These are phyloP conservation scores for Podila clonocystis DNA, from an alignment of 192 early-diverging fungal genomes.

Conservation along the genomic window DNA sequence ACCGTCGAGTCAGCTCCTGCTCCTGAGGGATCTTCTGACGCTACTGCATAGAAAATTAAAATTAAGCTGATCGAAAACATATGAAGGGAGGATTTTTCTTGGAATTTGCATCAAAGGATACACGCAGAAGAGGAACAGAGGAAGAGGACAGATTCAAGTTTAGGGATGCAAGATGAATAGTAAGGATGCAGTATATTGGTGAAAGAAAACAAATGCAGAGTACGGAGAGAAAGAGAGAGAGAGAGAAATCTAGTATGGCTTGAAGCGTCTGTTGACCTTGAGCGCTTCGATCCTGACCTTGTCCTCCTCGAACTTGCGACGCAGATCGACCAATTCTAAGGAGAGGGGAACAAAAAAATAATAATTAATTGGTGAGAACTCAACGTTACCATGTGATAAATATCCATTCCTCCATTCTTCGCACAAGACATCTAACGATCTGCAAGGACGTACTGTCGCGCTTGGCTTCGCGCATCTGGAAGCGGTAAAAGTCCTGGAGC, in stretches of 20 bases:
- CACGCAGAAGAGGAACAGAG: not conserved
- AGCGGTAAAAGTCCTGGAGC: slow-evolving; percentile 88
- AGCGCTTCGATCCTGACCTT: slow-evolving; percentile 80
- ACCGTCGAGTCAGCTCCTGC: slow-evolving; percentile 2
- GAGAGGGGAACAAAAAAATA: not conserved
- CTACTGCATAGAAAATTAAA: slow-evolving; percentile 8
- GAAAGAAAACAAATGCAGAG: not conserved
- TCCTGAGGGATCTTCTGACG: slow-evolving; percentile 10
- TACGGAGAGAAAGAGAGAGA: not conserved
- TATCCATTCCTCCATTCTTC: no score
- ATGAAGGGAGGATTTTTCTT: no score
- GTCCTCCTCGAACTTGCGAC: not conserved
- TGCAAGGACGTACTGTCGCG: slow-evolving; percentile 73
- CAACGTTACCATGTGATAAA: not conserved
- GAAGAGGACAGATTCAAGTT: not conserved
- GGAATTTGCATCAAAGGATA: no score
- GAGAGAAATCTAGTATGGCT: slow-evolving; percentile 75
- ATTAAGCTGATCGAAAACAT: not conserved
- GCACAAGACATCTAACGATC: no score
- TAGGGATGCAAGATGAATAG: not conserved
- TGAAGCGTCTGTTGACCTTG: slow-evolving; percentile 84
- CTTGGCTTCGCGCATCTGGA: slow-evolving; percentile 94
- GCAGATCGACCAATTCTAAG: not conserved
- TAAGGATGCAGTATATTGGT: not conserved
- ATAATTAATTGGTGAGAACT: not conserved